Evolutionary conservation across 192 early-diverging fungal genomes (phyloP), one percentile per base, ranked within the genome.

Genomic region (Backusella psychrophila): DNA sequence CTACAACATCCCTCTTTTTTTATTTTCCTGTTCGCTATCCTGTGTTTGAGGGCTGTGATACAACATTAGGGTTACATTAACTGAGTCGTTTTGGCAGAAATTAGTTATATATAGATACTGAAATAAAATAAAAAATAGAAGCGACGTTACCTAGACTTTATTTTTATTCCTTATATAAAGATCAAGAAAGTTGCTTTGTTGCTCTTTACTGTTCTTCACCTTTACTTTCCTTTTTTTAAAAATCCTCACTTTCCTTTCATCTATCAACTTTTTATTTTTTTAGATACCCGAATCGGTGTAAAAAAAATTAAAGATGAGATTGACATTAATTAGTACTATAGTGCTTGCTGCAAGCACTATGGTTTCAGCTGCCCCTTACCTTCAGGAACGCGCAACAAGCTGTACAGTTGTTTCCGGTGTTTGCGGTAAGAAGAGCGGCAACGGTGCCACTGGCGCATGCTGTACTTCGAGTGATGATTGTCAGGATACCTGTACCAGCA

Each of bases 331-430:
- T 63, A 63, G 56, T 12, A 63, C 56, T 29, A 63, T 63, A 29
- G 56, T 63, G 56, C 23, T 63, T 63, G 56, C 56, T 11, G 56
- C 56, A 63, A 63, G 56, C 26, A 63, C 56, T 12, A 26, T 63
- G 56, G 56, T 63, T 63, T 63, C 56, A 23, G 56, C 56, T 29
- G 56, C 56, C 12, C 56, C 56, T 26, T 63, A 63, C 26, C 56
- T 63, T 26, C 56, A 63, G 5, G 56, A 63, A 63, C 21, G 56
- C 9, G 23, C 56, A 63, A 12, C 21, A 5, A 63, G 56, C 56
- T 63, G 56, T 63, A 63, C 56, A 63, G 56, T 63, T 3, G 56
- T 63, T 63, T 63, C 56, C 3, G 56, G 56, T 63, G 56, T 63
- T 63, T 63, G 56, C 23, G 56, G 56, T 26, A 29, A 26, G 8